phyloP scores from a whole-genome alignment of 129 eudicot species.

The Smallanthus sonchifolius region DNA sequence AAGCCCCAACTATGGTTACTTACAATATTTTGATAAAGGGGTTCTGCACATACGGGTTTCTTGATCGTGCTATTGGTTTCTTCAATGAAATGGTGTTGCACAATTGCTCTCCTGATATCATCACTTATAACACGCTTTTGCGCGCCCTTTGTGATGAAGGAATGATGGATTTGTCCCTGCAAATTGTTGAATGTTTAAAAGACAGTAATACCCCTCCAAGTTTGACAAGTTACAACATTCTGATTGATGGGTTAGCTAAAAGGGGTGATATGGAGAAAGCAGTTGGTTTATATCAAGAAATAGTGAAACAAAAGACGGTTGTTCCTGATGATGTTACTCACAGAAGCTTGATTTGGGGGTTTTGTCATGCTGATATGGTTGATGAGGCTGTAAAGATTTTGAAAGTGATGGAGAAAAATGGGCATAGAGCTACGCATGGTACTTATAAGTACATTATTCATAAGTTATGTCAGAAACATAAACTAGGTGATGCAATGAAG shows the following conservation, averaged over 20 bases:
- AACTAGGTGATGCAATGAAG: constrained; percentile 52
- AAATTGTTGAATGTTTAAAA: constrained; percentile 39
- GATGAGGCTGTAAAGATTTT: constrained; percentile 60
- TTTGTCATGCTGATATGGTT: constrained; percentile 48
- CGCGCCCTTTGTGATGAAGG: constrained; percentile 60
- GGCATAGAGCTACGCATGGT: constrained; percentile 45
- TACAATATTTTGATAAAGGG: constrained; percentile 75
- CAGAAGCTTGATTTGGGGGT: constrained; percentile 60
- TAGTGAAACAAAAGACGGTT: constrained; percentile 36
- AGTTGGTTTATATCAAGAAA: constrained; percentile 38
- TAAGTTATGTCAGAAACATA: constrained; percentile 46
- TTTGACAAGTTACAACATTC: constrained; percentile 60
- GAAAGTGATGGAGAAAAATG: constrained; percentile 43
- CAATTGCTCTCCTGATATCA: constrained; percentile 53
- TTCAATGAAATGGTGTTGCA: constrained; percentile 52
- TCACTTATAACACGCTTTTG: constrained; percentile 76
- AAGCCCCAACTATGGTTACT: constrained; percentile 46
- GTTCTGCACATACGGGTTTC: constrained; percentile 53
- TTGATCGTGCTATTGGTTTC: constrained; percentile 62
- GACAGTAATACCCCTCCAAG: constrained; percentile 48
- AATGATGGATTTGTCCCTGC: constrained; percentile 52
- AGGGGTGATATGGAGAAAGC: constrained; percentile 67
- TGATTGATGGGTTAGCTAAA: constrained; percentile 73
- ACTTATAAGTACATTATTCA: constrained; percentile 51
- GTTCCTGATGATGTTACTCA: constrained; percentile 70